Evolutionary conservation across 208 protist species (phyloP), one percentile per base, ranked within the genome.

Genomic region (Angomonas ambiguus): DNA sequence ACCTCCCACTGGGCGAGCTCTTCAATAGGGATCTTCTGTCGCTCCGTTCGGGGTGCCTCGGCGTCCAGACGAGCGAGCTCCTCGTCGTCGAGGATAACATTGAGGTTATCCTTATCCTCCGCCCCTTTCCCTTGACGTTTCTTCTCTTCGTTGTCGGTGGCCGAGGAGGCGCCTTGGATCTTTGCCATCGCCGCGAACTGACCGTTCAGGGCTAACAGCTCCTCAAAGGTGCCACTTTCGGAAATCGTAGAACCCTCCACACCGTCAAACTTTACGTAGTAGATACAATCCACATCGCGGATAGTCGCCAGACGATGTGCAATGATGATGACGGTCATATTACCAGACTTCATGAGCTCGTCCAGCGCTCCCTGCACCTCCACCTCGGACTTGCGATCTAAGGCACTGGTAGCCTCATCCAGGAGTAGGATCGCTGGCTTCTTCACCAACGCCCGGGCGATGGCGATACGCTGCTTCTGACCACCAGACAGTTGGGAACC

Each of bases 391-490:
- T 90, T 83, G 27, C 81, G 72, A 65, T 97, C 95, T 2, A 98
- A 83, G 33, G 93, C 91, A 30, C 77, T 89, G 28, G 93, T 97
- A 33, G 89, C 91, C 77, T 97, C 93, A 72, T 97, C 93, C 22
- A 97, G 84, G 18, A 96, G 71, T 8, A 97, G 71, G 42, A 97
- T 74, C 33, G 77, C 69, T 6, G 93, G 82, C 16, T 80, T 62
- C 59, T 82, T 82, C 32, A 97, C 71, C 4, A 97, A 57, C 27
- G 83, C 86, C 22, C 93, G 82, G 0, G 90, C 90, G 64, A 97
- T 94, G 38, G 90, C 89, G 33, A 97, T 76, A 24, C 91, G 85
- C 78, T 97, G 93, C 72, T 90, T 94, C 79, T 97, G 93, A 5
- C 93, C 93, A 13, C 91, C 93, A 13, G 76, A 88, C 11, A 97